Conservation (phyloP, 1,284 basidiomycete genomes). For the Naganishia albida region DNA sequence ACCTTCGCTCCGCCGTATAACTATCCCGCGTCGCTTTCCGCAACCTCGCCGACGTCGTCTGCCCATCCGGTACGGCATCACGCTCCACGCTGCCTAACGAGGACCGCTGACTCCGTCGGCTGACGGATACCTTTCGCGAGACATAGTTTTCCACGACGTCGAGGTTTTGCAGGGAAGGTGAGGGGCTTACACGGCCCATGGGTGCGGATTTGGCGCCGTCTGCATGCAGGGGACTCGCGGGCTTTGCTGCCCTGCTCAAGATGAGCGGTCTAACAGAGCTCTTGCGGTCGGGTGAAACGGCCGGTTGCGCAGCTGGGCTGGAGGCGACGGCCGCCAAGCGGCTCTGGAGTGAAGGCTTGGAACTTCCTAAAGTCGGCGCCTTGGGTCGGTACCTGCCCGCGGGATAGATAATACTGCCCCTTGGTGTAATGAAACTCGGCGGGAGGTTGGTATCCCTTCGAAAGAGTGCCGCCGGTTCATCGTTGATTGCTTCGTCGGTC, state of each 20-base stretch:
- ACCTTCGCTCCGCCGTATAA: constrained; percentile 16
- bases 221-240: constrained; percentile 22
- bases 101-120: constrained; percentile 18
- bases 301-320: constrained; percentile 14
- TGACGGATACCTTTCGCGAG: constrained; percentile 25
- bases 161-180: constrained; percentile 25
- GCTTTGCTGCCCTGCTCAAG: constrained; percentile 23
- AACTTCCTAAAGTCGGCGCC: background rate
- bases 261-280: constrained; percentile 23
- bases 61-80: constrained; percentile 2
- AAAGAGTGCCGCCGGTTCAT: constrained; percentile 21
- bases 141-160: constrained; percentile 26
- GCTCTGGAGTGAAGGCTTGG: constrained; percentile 20
- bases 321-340: constrained; percentile 28
- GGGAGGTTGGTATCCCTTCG: constrained; percentile 33
- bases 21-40: constrained; percentile 22
- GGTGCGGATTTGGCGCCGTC: background rate
- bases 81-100: constrained; percentile 8
- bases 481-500: background rate
- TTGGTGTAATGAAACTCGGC: constrained; percentile 34
- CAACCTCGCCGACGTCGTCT: constrained; percentile 13
- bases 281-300: constrained; percentile 19
- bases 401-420: constrained; percentile 35
- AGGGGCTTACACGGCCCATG: constrained; percentile 11
- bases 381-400: constrained; percentile 32